A percentile compares a stretch with the other conserved stretches of the same genome.
phyloP scores from a whole-genome alignment of 2,329 filamentous ascomycete genomes.

The Neurospora sp. region DNA sequence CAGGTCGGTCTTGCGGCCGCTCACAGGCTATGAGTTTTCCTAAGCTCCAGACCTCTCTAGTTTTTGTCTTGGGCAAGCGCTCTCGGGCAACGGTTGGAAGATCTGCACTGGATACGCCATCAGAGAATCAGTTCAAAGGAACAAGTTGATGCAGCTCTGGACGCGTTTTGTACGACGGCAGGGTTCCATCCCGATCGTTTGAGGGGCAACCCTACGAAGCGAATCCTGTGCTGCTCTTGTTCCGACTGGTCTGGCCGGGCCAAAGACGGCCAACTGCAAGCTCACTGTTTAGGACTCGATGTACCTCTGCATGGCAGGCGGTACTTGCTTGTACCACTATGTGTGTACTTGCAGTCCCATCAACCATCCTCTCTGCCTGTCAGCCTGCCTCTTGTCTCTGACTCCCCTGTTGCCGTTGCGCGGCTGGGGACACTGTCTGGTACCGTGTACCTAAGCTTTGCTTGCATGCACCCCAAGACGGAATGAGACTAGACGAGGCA shows the following conservation, averaged over 20 bases:
- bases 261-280: conserved; percentile 7
- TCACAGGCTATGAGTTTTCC: background rate
- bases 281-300: conserved; percentile 7
- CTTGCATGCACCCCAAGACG: background rate
- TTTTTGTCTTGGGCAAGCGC: background rate
- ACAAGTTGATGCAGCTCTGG: background rate
- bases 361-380: conserved; percentile 12
- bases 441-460: background rate
- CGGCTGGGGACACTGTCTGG: background rate
- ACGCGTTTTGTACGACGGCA: background rate
- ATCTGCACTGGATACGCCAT: background rate
- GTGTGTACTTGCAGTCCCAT: conserved; percentile 10
- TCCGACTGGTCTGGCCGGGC: conserved; percentile 10
- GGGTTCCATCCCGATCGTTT: conserved; percentile 13
- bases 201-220: conserved; percentile 9
- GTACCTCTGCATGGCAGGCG: conserved; percentile 16
- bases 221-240: conserved; percentile 7
- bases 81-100: background rate
- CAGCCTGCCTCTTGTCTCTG: conserved; percentile 4
- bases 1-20: background rate
- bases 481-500: background rate
- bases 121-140: background rate
- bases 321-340: conserved; percentile 18
- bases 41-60: background rate
- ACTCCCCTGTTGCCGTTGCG: conserved; percentile 2